phyloP scores from a whole-genome alignment of 2,329 filamentous ascomycete genomes.

The Blastomyces silverae region DNA sequence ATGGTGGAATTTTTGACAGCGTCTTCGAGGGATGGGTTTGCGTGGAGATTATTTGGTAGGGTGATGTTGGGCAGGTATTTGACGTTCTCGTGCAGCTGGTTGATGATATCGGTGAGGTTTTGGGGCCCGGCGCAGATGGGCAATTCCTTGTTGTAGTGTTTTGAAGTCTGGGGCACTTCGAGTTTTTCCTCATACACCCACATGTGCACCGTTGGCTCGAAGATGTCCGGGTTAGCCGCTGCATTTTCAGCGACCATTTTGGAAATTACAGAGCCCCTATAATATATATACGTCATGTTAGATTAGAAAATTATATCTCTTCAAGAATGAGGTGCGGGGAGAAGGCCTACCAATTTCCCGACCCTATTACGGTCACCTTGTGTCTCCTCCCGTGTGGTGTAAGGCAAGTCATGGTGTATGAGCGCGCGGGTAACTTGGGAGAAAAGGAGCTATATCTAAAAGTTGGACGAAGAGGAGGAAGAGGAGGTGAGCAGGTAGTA shows the following conservation, averaged over 20 bases:
- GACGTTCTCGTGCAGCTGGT: slow-evolving; percentile 87
- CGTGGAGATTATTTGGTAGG: slow-evolving; percentile 63
- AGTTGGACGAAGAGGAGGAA: background rate
- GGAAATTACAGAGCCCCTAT: slow-evolving; percentile 89
- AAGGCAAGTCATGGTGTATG: slow-evolving; percentile 43
- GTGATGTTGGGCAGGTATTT: slow-evolving; percentile 91
- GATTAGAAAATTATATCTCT: background rate
- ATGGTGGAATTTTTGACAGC: slow-evolving; percentile 79
- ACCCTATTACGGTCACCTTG: slow-evolving; percentile 90
- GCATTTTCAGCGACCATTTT: slow-evolving; percentile 97
- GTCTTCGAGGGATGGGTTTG: slow-evolving; percentile 48
- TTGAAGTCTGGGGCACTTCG: slow-evolving; percentile 62
- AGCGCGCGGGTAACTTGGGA: background rate
- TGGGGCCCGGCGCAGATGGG: slow-evolving; percentile 59
- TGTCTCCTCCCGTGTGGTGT: slow-evolving; percentile 62
- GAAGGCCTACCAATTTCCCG: slow-evolving; percentile 76
- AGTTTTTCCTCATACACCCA: slow-evolving; percentile 98
- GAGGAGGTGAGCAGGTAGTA: background rate
- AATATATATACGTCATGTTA: slow-evolving; percentile 8
- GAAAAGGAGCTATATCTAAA: background rate
- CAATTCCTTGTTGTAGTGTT: slow-evolving; percentile 59
- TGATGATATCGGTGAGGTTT: slow-evolving; percentile 88
- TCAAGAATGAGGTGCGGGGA: background rate
- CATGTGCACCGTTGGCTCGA: slow-evolving; percentile 90
- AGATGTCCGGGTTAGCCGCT: slow-evolving; percentile 66